A percentile compares a stretch with the other conserved stretches of the same genome.
Conservation (phyloP, 163 green algal genomes). For the Volvox carteri region DNA sequence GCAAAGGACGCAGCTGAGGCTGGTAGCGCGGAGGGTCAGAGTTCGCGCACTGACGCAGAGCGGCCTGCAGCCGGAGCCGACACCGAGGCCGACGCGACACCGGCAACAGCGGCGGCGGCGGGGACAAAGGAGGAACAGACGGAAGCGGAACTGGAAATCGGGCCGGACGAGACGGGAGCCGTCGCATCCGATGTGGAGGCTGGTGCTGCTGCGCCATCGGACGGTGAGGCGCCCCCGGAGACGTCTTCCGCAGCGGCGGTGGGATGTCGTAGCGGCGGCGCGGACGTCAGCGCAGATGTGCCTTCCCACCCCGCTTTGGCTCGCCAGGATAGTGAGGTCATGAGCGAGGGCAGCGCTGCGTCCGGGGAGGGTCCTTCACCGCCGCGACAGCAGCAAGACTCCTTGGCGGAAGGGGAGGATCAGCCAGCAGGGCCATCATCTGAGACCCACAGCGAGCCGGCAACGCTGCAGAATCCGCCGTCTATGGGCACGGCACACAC, state of each 20-base stretch:
- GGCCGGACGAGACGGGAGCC: no score
- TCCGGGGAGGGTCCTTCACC: not conserved
- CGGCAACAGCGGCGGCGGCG: not conserved
- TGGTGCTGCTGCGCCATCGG: not conserved
- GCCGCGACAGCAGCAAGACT: not conserved
- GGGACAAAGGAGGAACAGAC: no score
- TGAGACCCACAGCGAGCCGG: not conserved
- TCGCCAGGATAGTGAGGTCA: not conserved
- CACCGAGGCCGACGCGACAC: not conserved
- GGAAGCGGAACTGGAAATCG: no score
- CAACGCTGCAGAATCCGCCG: not conserved
- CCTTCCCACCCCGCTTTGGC: not conserved
- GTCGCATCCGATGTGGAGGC: not conserved
- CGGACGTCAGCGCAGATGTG: not conserved
- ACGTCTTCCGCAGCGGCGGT: not conserved
- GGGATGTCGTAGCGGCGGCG: not conserved
- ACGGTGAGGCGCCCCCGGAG: not conserved
- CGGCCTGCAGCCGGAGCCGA: not conserved
- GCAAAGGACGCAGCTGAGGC: not conserved
- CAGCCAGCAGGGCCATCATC: no score
- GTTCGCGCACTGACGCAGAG: not conserved
- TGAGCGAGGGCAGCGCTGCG: slow-evolving; percentile 5
- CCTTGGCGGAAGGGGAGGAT: not conserved
- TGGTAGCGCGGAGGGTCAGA: no score
- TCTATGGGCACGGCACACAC: not conserved